phyloP scores from a whole-genome alignment of 257 asterid genomes.

The Lycium barbarum region DNA sequence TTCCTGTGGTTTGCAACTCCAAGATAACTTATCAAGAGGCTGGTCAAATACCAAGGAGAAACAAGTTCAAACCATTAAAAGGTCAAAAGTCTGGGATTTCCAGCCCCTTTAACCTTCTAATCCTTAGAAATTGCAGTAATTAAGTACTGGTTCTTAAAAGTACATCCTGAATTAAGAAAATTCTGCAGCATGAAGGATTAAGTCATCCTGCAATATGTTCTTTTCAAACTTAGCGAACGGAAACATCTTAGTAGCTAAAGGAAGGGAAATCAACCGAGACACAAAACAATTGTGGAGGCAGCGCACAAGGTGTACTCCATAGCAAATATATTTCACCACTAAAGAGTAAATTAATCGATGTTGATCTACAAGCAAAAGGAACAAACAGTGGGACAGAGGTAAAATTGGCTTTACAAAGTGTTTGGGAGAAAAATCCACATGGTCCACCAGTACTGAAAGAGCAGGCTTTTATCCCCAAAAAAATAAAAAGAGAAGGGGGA shows the following conservation, averaged over 20 bases:
- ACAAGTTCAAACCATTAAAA: background rate
- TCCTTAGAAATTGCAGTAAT: background rate
- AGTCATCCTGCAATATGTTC: background rate
- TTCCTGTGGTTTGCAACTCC: background rate
- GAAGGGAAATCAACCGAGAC: no score
- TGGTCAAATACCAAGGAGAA: background rate
- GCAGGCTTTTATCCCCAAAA: background rate
- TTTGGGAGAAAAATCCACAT: background rate
- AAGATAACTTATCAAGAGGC: background rate
- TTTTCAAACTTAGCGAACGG: background rate
- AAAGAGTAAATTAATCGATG: background rate
- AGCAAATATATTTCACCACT: slow-evolving; percentile 3
- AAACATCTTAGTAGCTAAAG: no score
- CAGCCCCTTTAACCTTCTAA: background rate
- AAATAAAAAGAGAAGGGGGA: background rate
- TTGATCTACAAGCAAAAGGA: slow-evolving; percentile 4
- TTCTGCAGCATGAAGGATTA: background rate
- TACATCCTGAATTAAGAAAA: background rate
- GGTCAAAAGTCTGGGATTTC: background rate
- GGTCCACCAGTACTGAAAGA: background rate
- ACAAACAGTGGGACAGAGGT: background rate
- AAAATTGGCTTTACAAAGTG: background rate
- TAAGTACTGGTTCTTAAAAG: background rate
- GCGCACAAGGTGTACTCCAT: background rate
- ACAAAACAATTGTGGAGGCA: background rate